Evolutionary conservation across 176 grass and related monocot species (phyloP), one percentile per base, ranked within the genome.

Genomic region (Tuctoria greenei): DNA sequence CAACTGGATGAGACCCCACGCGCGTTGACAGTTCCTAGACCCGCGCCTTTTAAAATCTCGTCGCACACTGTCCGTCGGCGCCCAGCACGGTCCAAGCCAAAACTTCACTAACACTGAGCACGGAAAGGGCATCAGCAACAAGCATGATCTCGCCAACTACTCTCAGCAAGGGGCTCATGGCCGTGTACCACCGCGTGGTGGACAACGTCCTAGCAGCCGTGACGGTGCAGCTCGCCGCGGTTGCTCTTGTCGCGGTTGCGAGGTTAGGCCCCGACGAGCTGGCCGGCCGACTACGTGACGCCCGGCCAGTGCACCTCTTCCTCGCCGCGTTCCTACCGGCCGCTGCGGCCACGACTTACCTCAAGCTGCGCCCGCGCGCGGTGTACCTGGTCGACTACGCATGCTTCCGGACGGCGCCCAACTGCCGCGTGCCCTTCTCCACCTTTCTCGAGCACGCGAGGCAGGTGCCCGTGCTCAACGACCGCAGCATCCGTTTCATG

Each of bases 371-470:
- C 0, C 82, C 82, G 0, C 73, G 82, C 37, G 46, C 74, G 35
- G 82, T 84, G 74, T 90, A 90, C 84, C 76, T 87, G 7, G 76
- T 90, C 1, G 88, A 90, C 74, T 87, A 87, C 65, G 75, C 80
- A 10, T 86, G 88, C 79, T 90, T 90, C 88, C 74, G 70, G 51
- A 81, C 88, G 28, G 18, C 55, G 41, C 4, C 57, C 44, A 79
- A 62, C 69, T 83, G 79, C 80, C 84, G 84, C 40, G 77, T 86
- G 2, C 83, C 83, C 4, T 81, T 87, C 84, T 36, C 81, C 8
- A 72, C 69, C 10, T 83, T 83, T 80, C 44, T 87, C 0, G 88
- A 86, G 88, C 84, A 86, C 80, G 84, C 61, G 0, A 72, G 57
- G 40, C 84, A 74, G 2, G 5, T 86, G n/a, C 73, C 78, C 0